Evolutionary conservation across 2,329 filamentous ascomycete genomes (phyloP), one percentile per base, ranked within the genome.

Genomic region (Venturia nashicola): DNA sequence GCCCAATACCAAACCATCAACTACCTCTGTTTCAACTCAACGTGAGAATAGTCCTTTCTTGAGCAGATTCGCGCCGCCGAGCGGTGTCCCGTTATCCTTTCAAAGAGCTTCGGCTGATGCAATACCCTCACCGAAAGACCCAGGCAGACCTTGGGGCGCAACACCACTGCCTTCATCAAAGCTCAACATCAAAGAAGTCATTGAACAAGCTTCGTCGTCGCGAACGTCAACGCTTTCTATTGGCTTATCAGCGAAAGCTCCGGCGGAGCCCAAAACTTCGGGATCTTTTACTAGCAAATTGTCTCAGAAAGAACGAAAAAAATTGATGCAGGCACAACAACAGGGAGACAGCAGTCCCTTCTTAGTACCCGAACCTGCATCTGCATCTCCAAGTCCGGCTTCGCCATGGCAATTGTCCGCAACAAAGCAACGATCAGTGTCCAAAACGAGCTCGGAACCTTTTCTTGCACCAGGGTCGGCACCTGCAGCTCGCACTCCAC

Each of bases 291-390:
- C 77, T 44, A 75, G 77, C 0, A 96, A 90, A 72, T 76, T 96
- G 68, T 96, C 92, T 0, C 94, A 97, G 69, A 96, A 94, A 71
- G 92, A 97, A 73, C 86, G 91, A 27, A 97, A 96, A 76, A 89
- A 85, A 66, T 84, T 89, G 70, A 69, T 76, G 64, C 75, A 77
- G 76, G 80, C 32, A 76, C 77, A 43, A 76, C 46, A 36, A n/a
- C 40, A 65, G 20, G 72, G 61, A 68, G 73, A 64, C 71, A 72
- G 63, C 65, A 64, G 61, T 39, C 40, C 36, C 7, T 16, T n/a
- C 68, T 55, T 66, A 70, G 14, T 70, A 72, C 70, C 68, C 77
- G 73, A 70, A 70, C 20, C 73, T 75, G 63, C 74, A 76, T 51
- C 63, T 2, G 46, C 40, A 27, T 65, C 68, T 36, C 62, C 11